Evolutionary conservation across 148 eudicot species (phyloP).

Genomic region (Diospyros lotus): DNA sequence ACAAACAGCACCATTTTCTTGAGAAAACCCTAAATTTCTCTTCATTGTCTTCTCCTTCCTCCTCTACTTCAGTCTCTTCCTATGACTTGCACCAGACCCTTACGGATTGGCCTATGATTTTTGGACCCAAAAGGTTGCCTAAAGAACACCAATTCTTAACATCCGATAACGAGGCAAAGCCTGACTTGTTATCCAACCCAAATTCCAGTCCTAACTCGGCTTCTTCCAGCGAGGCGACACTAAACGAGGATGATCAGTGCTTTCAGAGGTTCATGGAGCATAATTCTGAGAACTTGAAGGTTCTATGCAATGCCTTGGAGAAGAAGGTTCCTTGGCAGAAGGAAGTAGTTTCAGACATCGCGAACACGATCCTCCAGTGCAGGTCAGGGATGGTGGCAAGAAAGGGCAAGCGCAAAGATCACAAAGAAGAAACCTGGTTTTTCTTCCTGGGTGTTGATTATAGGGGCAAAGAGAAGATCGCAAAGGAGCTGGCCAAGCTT

Average conservation of each 20-base stretch:
- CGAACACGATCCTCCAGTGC: constrained; percentile 39
- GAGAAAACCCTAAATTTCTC: constrained; percentile 38
- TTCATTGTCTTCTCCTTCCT: constrained; percentile 43
- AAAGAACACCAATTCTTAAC: constrained; percentile 35
- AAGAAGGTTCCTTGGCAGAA: constrained; percentile 71
- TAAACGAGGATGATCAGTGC: constrained; percentile 22
- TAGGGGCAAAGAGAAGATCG: constrained; percentile 40
- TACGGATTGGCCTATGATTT: constrained; percentile 38
- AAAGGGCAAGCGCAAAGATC: constrained; percentile 9
- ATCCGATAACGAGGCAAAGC: constrained; percentile 31
- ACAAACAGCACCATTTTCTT: constrained; percentile 35
- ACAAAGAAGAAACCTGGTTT: constrained; percentile 55
- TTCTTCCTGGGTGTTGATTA: constrained; percentile 48
- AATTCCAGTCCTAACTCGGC: constrained; percentile 86
- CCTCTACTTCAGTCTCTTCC: constrained; percentile 59
- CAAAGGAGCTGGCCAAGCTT: constrained; percentile 48
- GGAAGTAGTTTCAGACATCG: constrained; percentile 50
- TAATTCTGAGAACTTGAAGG: constrained; percentile 37
- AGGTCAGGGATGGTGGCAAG: constrained; percentile 31
- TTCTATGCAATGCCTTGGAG: constrained; percentile 48
- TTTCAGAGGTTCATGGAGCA: constrained; percentile 36
- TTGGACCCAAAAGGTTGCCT: constrained; percentile 36
- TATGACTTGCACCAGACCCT: constrained; percentile 28
- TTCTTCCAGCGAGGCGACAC: constrained; percentile 68
- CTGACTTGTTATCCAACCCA: constrained; percentile 76